Percentiles rank a stretch among this genome's conserved stretches.
These are phyloP conservation scores for Pachyrhizus erosus DNA, from an alignment of 306 rosid genomes.

Conservation along the genomic window DNA sequence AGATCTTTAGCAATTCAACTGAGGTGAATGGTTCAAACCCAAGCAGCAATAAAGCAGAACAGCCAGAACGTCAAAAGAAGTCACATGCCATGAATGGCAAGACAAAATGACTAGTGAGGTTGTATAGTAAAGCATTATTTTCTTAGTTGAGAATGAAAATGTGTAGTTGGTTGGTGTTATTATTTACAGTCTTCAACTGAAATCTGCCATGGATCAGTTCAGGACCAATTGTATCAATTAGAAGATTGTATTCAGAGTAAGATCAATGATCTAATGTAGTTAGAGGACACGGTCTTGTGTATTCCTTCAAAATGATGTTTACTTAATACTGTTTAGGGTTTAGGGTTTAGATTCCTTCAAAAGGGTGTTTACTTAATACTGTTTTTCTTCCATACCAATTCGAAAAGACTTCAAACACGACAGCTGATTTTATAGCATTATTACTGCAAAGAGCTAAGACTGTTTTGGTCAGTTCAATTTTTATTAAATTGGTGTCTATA, in stretches of 20 bases:
- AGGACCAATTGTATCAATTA: constrained; percentile 30
- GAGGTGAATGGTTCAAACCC: constrained; percentile 48
- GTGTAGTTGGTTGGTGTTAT: constrained; percentile 19
- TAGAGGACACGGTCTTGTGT: not conserved
- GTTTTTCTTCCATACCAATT: not conserved
- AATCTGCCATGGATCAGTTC: constrained; percentile 35
- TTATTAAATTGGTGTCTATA: not conserved
- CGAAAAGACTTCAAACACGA: not conserved
- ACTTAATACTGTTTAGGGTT: no score
- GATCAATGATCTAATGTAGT: not conserved
- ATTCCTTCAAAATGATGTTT: not conserved
- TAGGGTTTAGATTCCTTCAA: not conserved
- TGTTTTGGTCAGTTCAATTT: not conserved
- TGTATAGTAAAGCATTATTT: not conserved
- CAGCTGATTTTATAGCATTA: not conserved
- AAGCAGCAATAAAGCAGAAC: constrained; percentile 31
- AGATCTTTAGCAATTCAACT: constrained; percentile 52
- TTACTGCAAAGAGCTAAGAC: not conserved
- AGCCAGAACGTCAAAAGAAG: constrained; percentile 29
- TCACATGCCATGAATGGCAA: constrained; percentile 32
- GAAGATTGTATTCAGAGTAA: constrained; percentile 24
- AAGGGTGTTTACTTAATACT: not conserved
- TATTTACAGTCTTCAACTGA: constrained; percentile 10
- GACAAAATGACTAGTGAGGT: constrained; percentile 27
- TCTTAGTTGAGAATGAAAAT: constrained; percentile 25